Conservation (phyloP, 371 early-diverging fungal species). For the Entomophthora muscae region DNA sequence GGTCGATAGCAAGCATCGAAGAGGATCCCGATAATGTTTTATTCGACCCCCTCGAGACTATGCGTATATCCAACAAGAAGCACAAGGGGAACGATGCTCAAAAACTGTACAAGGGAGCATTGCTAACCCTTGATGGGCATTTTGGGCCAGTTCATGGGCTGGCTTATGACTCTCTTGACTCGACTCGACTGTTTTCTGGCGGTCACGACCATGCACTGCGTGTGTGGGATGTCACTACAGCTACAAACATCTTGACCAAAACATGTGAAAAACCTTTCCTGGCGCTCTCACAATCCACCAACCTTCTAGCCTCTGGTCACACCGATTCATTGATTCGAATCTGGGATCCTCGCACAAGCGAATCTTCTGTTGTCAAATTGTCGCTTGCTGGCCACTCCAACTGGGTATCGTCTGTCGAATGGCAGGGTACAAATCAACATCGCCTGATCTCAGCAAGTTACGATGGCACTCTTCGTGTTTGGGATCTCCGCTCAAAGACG, state of each 20-base stretch:
- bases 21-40: conserved; percentile 32
- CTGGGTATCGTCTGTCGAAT: conserved; percentile 70
- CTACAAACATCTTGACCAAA: conserved; percentile 53
- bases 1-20: conserved; percentile 37
- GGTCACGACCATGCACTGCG: conserved; percentile 89
- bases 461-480: conserved; percentile 74
- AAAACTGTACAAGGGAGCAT: conserved; percentile 18
- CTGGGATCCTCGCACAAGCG: conserved; percentile 78
- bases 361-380: conserved; percentile 56
- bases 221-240: conserved; percentile 68
- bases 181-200: conserved; percentile 48
- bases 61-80: conserved; percentile 28
- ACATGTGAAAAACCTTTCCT: conserved; percentile 17
- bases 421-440: conserved; percentile 60
- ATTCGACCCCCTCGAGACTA: conserved; percentile 14
- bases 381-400: conserved; percentile 55
- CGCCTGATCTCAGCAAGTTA: conserved; percentile 66
- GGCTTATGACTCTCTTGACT: conserved; percentile 27
- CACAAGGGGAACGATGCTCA: conserved; percentile 21
- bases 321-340: conserved; percentile 57
- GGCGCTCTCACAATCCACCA: neutral
- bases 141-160: conserved; percentile 64
- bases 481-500: conserved; percentile 80
- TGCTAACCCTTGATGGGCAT: conserved; percentile 44
- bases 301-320: conserved; percentile 73